Conservation (phyloP, 345 rosid species). For the Arabidopsis suecica region DNA sequence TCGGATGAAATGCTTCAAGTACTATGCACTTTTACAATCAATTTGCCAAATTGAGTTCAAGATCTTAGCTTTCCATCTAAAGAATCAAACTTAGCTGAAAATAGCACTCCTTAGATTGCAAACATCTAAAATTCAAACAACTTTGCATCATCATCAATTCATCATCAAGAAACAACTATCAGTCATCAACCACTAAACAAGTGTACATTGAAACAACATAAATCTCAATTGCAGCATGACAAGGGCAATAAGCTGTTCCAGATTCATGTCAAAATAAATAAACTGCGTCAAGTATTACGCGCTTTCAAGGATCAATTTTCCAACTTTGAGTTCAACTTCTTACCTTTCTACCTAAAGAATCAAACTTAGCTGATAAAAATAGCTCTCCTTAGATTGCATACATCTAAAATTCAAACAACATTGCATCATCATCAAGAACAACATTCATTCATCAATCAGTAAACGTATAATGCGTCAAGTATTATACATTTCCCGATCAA, state of each 20-base stretch:
- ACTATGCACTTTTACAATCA: background rate
- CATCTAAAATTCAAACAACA: background rate
- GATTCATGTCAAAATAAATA: too few relatives aligned
- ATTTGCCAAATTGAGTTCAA: background rate
- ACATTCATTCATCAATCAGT: too few relatives aligned
- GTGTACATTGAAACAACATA: too few relatives aligned
- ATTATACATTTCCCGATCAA: background rate
- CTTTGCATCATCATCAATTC: background rate
- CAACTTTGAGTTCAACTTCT: background rate
- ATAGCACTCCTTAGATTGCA: too few relatives aligned
- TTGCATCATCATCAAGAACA: background rate
- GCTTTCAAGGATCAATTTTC: background rate
- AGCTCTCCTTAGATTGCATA: background rate
- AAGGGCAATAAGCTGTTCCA: too few relatives aligned
- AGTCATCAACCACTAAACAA: too few relatives aligned
- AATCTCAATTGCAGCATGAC: too few relatives aligned
- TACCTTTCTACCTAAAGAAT: slow-evolving; percentile 7
- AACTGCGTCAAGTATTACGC: background rate
- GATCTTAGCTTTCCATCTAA: slow-evolving; percentile 14
- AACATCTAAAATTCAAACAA: background rate
- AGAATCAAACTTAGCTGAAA: background rate
- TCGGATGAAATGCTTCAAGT: background rate
- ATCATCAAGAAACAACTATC: background rate
- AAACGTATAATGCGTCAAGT: background rate
- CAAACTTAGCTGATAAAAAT: background rate